phyloP scores from a whole-genome alignment of 1,284 basidiomycete species.

The Takashimella tepidaria region DNA sequence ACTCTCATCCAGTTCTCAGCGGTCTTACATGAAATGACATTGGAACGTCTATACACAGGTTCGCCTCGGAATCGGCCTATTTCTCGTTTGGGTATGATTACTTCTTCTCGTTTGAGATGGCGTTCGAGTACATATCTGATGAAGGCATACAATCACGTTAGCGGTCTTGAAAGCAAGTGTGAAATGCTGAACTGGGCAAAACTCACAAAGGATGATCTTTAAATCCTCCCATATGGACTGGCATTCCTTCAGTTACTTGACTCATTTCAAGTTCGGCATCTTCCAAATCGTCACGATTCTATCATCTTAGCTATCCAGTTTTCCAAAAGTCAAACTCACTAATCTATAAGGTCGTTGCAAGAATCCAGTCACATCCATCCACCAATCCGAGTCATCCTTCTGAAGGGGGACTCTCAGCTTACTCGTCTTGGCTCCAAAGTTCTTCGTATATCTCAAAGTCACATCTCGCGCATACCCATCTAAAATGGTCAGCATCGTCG shows the following conservation, averaged over 20 bases:
- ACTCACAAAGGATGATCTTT: constrained; percentile 88
- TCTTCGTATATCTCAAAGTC: constrained; percentile 60
- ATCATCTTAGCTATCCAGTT: too few relatives aligned
- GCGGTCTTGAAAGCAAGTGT: too few relatives aligned
- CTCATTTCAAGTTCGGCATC: constrained; percentile 82
- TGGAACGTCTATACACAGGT: constrained; percentile 80
- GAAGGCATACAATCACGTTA: neutral
- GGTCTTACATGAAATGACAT: constrained; percentile 78
- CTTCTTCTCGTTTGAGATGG: constrained; percentile 83
- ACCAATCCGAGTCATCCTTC: constrained; percentile 77
- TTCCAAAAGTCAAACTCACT: constrained; percentile 58
- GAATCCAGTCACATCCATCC: constrained; percentile 62
- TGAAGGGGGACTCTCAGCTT: constrained; percentile 69
- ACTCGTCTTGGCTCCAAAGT: constrained; percentile 74
- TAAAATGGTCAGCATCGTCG: constrained; percentile 19
- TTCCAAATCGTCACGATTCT: constrained; percentile 90
- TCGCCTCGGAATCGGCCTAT: constrained; percentile 90
- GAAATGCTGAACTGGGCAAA: neutral
- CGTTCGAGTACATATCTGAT: constrained; percentile 78
- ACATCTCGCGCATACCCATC: constrained; percentile 55
- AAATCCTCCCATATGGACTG: constrained; percentile 81
- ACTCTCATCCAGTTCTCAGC: constrained; percentile 93
- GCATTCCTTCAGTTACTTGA: constrained; percentile 87
- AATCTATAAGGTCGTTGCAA: constrained; percentile 71
- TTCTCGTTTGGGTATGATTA: constrained; percentile 76